These are phyloP conservation scores for Stephania cephalantha DNA, from an alignment of 164 flowering plant genomes.

Conservation along the genomic window DNA sequence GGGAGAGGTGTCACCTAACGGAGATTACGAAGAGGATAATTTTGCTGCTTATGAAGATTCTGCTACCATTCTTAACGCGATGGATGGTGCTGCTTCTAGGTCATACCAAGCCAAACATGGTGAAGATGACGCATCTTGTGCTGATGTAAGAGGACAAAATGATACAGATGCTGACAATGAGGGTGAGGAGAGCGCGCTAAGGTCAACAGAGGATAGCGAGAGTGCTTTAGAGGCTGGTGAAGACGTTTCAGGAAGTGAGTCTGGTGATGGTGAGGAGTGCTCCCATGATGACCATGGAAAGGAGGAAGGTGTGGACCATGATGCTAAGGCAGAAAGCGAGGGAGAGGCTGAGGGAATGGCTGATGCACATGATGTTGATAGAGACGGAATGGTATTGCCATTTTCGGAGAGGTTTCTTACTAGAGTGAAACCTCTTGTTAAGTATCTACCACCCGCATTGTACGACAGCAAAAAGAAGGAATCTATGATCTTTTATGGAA, in stretches of 20 bases:
- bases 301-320: constrained; percentile 56
- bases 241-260: constrained; percentile 77
- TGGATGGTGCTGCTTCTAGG: constrained; percentile 34
- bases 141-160: constrained; percentile 50
- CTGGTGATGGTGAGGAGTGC: constrained; percentile 74
- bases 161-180: constrained; percentile 79
- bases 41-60: constrained; percentile 49
- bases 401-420: constrained; percentile 54
- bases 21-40: constrained; percentile 74
- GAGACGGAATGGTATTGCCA: constrained; percentile 48
- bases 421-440: constrained; percentile 76
- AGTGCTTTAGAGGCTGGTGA: constrained; percentile 77
- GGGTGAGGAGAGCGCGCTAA: constrained; percentile 78
- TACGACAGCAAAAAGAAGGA: constrained; percentile 35
- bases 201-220: constrained; percentile 76
- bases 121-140: constrained; percentile 30
- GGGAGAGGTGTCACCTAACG: constrained; percentile 85
- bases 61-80: constrained; percentile 32
- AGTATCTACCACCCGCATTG: constrained; percentile 42
- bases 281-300: constrained; percentile 68
- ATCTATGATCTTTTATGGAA: constrained; percentile 74
- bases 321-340: constrained; percentile 80
- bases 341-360: constrained; percentile 89
- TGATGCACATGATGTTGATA: constrained; percentile 74
- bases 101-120: constrained; percentile 31